phyloP scores from a whole-genome alignment of 2,329 filamentous ascomycete genomes.

The Tolypocladium album region DNA sequence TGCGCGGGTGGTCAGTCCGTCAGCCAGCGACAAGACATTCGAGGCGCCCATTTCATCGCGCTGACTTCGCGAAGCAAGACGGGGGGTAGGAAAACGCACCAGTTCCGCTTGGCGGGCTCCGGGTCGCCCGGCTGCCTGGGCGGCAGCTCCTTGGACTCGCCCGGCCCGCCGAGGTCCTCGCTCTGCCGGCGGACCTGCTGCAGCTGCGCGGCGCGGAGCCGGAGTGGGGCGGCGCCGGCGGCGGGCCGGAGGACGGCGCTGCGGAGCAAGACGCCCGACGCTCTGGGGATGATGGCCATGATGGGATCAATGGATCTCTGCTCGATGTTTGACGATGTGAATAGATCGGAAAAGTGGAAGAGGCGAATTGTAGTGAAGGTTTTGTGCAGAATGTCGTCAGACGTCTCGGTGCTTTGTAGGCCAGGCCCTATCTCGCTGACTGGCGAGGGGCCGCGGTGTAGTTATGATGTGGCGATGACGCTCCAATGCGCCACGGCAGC shows the following conservation, averaged over 20 bases:
- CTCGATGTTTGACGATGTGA: not conserved
- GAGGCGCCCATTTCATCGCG: not conserved
- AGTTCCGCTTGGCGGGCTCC: conserved; percentile 19
- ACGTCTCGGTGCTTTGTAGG: not conserved
- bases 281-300: conserved; percentile 7
- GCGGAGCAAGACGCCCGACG: conserved; percentile 5
- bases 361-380: not conserved
- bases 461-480: conserved; percentile 2
- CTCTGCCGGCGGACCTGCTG: conserved; percentile 8
- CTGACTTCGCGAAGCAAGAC: not conserved
- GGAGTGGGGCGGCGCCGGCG: conserved; percentile 2
- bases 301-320: not conserved
- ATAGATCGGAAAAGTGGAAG: not conserved
- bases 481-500: not conserved
- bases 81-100: conserved; percentile 10
- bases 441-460: not conserved
- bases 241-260: conserved; percentile 5
- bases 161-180: conserved; percentile 20
- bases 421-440: not conserved
- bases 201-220: not conserved
- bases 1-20: not conserved
- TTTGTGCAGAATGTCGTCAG: not conserved
- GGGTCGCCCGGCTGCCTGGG: conserved; percentile 12
- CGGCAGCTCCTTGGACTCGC: conserved; percentile 19
- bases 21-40: not conserved